These are phyloP conservation scores for Coniochaeta sp. DNA, from an alignment of 2,329 filamentous ascomycete species.

Conservation along the genomic window DNA sequence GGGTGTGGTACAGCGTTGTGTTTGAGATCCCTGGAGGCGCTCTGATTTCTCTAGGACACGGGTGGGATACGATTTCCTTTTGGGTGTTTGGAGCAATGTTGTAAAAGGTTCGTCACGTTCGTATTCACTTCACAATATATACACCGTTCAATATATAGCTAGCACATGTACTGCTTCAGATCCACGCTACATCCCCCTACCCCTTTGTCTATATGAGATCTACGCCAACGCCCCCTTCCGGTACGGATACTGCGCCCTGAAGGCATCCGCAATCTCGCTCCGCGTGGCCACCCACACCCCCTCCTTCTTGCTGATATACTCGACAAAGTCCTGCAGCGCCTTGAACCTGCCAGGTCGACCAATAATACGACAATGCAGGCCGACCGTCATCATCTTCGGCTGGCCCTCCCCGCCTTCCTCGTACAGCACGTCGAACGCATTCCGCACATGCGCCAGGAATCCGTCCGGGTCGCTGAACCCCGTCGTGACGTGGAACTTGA, in stretches of 20 bases:
- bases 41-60: too few species aligned
- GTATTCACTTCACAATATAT: neutral
- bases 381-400: conserved; percentile 53
- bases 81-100: neutral
- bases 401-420: conserved; percentile 38
- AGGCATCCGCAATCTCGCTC: conserved; percentile 43
- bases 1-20: too few species aligned
- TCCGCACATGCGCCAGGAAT: conserved; percentile 39
- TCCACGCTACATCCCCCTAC: neutral
- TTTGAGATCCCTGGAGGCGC: neutral
- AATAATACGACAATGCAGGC: conserved; percentile 43
- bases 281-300: conserved; percentile 47
- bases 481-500: conserved; percentile 29
- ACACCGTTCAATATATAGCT: too few species aligned
- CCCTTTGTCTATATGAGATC: too few species aligned
- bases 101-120: neutral
- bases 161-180: neutral
- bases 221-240: neutral
- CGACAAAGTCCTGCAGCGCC: conserved; percentile 43
- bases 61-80: neutral
- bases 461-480: conserved; percentile 32
- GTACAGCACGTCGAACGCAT: conserved; percentile 45
- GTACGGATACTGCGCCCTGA: conserved; percentile 35
- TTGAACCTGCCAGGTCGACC: conserved; percentile 30
- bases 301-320: conserved; percentile 44